Conservation (phyloP, 768 basidiomycete genomes). For the Kockovaella imperatae region DNA sequence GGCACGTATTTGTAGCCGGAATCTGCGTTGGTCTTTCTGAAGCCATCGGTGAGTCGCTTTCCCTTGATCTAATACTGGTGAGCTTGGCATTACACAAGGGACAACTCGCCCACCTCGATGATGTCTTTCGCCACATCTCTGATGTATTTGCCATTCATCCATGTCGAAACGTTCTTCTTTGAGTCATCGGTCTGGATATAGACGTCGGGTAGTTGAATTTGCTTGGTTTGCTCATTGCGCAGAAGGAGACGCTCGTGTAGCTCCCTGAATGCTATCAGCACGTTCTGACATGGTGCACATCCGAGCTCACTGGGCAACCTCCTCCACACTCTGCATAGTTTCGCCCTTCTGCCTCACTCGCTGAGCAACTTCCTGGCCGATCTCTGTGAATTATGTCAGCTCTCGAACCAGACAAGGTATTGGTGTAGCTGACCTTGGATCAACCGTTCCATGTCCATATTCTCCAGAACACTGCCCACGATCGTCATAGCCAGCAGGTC, state of each 20-base stretch:
- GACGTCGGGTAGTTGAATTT: conserved; percentile 91
- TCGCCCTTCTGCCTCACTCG: conserved; percentile 62
- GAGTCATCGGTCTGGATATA: conserved; percentile 87
- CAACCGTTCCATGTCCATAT: conserved; percentile 94
- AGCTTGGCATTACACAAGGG: not conserved
- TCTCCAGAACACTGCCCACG: conserved; percentile 87
- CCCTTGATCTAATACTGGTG: conserved; percentile 62
- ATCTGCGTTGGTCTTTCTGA: conserved; percentile 55
- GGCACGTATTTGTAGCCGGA: conserved; percentile 51
- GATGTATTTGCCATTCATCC: conserved; percentile 63
- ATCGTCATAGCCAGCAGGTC: conserved; percentile 91
- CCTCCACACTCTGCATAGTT: conserved; percentile 91
- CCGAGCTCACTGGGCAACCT: conserved; percentile 61
- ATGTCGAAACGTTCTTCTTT: conserved; percentile 79
- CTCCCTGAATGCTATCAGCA: conserved; percentile 48
- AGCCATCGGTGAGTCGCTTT: conserved; percentile 96
- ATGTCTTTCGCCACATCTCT: conserved; percentile 66
- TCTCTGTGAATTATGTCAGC: conserved; percentile 50
- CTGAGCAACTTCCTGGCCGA: conserved; percentile 85
- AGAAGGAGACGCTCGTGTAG: conserved; percentile 83
- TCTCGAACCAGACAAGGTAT: not conserved
- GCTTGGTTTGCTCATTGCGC: conserved; percentile 93
- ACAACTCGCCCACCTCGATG: conserved; percentile 55
- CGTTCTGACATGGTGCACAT: not conserved
- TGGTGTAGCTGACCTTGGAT: conserved; percentile 53